Evolutionary conservation across 2,329 filamentous ascomycete genomes (phyloP), one percentile per base, ranked within the genome.

Genomic region (Zymoseptoria brevis): DNA sequence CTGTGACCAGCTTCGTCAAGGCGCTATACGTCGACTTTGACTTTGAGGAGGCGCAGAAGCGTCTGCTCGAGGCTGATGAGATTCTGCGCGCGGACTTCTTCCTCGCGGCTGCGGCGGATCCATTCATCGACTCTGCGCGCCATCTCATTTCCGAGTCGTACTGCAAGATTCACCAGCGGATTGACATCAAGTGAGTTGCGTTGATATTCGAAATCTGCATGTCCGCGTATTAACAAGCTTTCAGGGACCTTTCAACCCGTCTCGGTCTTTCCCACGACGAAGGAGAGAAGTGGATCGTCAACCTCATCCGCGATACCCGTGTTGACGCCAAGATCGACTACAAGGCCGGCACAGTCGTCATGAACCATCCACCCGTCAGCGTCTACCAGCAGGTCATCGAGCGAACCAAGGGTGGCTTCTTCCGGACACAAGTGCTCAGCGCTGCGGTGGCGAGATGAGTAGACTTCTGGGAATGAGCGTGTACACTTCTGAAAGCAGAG

Each of bases 251-350:
- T 60, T 96, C 91, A 66, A 88, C 86, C 64, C 89, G 94, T 74
- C 86, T 99, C 61, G 94, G 93, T 66, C 83, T 99, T 66, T 90
- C 88, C 74, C 87, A 92, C 70, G 90, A 96, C 73, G 94, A 97
- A 72, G 94, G 94, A 71, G 94, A 99, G 85, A 99, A 99, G 82
- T 99, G 94, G 94, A 99, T 99, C 72, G 94, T 99, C 70, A 99
- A 99, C 81, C 83, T 99, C 65, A 99, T 99, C 78, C 88, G 94
- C 65, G 94, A 99, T 78, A 99, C 94, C 22, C 85, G 92, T 64
- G 89, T 99, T 64, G 94, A 99, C 73, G 94, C 94, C 71, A 99
- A 99, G 85, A 97, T 97, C 74, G 94, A 99, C 79, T 96, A 96
- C 80, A 90, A 97, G 81, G 90, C 96, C 78, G 94, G 94, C 73